Evolutionary conservation across 2,329 filamentous ascomycete genomes (phyloP), one percentile per base, ranked within the genome.

Genomic region (Colletotrichum sublineola): DNA sequence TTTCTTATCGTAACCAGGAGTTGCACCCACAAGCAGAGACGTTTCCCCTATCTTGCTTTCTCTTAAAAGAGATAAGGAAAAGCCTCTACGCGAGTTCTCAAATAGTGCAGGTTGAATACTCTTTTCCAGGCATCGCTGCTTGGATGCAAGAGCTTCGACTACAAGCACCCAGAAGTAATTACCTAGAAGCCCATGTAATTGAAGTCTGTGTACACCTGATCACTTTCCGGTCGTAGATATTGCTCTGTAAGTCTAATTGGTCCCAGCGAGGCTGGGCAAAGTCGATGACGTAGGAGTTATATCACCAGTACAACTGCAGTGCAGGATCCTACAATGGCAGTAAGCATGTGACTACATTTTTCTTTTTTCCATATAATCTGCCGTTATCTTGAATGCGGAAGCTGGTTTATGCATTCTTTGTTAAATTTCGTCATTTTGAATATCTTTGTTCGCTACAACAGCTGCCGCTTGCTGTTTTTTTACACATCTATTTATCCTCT

Each of bases 281-380:
- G 46, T 50, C 31, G 29, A 62, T 62, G 58, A 62, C 58, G 58
- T 62, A 36, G 12, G 11, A 42, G 8, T 4, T 18, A 11, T n/a
- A 42, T 62, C 58, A 62, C 44, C 42, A 8, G 44, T 12, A 50
- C 40, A 36, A n/a, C 20, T 50, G 58, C 58, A 62, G 14, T 36
- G 58, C 57, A 61, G 11, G 29, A 33, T 15, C 18, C 24, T 2
- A 15, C 11, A 61, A n/a, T 20, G 40, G 44, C 18, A 9, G 9
- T 50, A 14, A 6, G 15, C 57, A 44, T 60, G 57, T 60, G 57
- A 60, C 42, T 44, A 18, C 1, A 4, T 6, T 44, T 60, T 12
- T 6, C 6, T n/a, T 60, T n/a, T 60, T 24, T 12, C 2, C 12
- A 15, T 42, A 14, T 42, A 42, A 42, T 15, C 40, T 15, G 48